phyloP scores from a whole-genome alignment of 2,329 filamentous ascomycete genomes.

The Incumbomyces delicatus region DNA sequence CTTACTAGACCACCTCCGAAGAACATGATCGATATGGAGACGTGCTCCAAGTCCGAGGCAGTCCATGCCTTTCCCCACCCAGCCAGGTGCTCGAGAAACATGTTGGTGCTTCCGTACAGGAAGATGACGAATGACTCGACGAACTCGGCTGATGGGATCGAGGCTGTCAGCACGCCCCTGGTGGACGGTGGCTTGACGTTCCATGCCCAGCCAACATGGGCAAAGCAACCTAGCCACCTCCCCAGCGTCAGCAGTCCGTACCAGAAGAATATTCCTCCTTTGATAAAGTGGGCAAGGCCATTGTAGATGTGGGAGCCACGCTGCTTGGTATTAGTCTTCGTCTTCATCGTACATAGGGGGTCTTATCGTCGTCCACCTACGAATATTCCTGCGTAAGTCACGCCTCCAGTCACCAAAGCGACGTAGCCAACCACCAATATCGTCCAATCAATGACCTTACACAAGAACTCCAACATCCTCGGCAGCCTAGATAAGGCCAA shows the following conservation, averaged over 20 bases:
- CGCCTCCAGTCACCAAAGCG: constrained; percentile 59
- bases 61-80: constrained; percentile 63
- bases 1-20: constrained; percentile 23
- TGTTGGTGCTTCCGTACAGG: constrained; percentile 77
- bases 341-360: too few species aligned
- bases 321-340: too few species aligned
- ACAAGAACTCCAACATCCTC: constrained; percentile 48
- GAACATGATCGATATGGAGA: constrained; percentile 88
- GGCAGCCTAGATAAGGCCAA: constrained; percentile 47
- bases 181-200: constrained; percentile 61
- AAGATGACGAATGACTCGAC: constrained; percentile 84
- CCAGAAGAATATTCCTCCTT: constrained; percentile 91
- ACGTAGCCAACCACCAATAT: constrained; percentile 71
- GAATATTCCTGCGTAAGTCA: constrained; percentile 74
- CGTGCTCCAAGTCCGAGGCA: constrained; percentile 75
- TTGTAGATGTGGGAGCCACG: constrained; percentile 65
- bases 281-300: constrained; percentile 85
- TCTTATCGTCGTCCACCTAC: too few species aligned
- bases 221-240: constrained; percentile 82
- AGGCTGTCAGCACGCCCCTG: constrained; percentile 51
- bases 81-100: constrained; percentile 83
- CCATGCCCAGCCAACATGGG: constrained; percentile 91
- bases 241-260: constrained; percentile 79
- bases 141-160: constrained; percentile 58
- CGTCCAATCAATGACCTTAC: constrained; percentile 62